These are phyloP conservation scores for Cyberlindnera lachancei DNA, from an alignment of 805 yeast species.

Conservation along the genomic window DNA sequence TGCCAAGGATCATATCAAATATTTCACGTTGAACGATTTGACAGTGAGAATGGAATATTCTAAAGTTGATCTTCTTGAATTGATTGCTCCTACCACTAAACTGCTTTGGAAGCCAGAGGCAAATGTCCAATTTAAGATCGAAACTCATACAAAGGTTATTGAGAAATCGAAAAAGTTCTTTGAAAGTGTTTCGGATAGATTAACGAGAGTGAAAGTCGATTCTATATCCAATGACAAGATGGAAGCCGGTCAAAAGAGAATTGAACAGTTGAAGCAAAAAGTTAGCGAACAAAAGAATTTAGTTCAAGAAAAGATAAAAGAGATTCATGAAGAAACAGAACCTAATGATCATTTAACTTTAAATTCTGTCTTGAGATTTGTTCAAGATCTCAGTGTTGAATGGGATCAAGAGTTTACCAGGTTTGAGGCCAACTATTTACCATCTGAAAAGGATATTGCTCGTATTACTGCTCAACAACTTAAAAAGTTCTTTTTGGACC, in stretches of 20 bases:
- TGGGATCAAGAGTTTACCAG: slow-evolving; percentile 84
- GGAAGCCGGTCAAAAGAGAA: slow-evolving; percentile 55
- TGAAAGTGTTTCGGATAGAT: slow-evolving; percentile 59
- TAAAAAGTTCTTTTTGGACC: slow-evolving; percentile 62
- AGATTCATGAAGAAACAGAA: slow-evolving; percentile 44
- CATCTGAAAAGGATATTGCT: slow-evolving; percentile 89
- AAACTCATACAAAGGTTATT: slow-evolving; percentile 46
- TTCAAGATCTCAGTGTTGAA: slow-evolving; percentile 74
- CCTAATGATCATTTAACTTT: slow-evolving; percentile 64
- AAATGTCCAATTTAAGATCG: slow-evolving; percentile 61
- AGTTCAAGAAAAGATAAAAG: slow-evolving; percentile 38
- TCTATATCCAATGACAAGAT: slow-evolving; percentile 63
- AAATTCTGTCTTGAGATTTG: slow-evolving; percentile 58
- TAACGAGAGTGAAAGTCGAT: slow-evolving; percentile 70
- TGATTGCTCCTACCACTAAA: slow-evolving; percentile 68
- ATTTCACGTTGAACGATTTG: slow-evolving; percentile 73
- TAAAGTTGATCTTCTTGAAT: slow-evolving; percentile 66
- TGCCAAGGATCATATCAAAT: slow-evolving; percentile 73
- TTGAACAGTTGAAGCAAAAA: slow-evolving; percentile 48
- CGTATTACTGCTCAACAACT: slow-evolving; percentile 84
- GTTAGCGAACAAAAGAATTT: slow-evolving; percentile 43
- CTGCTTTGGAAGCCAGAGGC: slow-evolving; percentile 66
- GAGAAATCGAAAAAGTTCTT: slow-evolving; percentile 56
- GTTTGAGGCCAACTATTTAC: slow-evolving; percentile 73
- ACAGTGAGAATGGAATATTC: slow-evolving; percentile 77